phyloP scores from a whole-genome alignment of 352 stramenopile species.

The Globisporangium lucens region DNA sequence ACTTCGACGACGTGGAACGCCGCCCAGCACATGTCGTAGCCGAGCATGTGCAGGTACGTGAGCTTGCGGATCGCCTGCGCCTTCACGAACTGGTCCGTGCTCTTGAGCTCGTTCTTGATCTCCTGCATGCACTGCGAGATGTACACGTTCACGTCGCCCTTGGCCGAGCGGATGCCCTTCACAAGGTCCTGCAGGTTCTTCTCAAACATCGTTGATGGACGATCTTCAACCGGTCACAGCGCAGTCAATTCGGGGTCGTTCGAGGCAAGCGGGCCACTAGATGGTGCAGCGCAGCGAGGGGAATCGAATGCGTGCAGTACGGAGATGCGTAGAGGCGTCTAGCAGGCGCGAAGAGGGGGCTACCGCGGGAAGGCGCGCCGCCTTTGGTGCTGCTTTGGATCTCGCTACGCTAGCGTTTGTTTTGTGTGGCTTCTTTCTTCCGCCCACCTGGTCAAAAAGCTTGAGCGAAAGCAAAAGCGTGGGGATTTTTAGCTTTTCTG shows the following conservation, averaged over 20 bases:
- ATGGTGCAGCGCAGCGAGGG: background rate
- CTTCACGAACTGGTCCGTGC: constrained; percentile 96
- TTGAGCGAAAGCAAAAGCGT: background rate
- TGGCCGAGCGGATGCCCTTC: constrained; percentile 97
- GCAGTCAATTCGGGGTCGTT: constrained; percentile 4
- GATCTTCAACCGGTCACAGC: background rate
- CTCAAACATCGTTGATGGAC: constrained; percentile 91
- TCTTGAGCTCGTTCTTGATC: constrained; percentile 98
- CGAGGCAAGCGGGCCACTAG: background rate
- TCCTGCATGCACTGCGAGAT: constrained; percentile 97
- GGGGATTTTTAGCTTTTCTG: background rate
- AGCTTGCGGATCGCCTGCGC: constrained; percentile 96
- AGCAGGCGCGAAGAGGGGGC: background rate
- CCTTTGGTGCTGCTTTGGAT: constrained; percentile 6
- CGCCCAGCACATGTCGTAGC: constrained; percentile 98
- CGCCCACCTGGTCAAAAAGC: background rate
- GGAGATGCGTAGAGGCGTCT: background rate
- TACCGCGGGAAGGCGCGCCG: constrained; percentile 2
- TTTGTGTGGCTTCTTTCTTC: constrained; percentile 15
- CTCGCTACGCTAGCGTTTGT: constrained; percentile 1
- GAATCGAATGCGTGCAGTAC: background rate
- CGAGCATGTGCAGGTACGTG: constrained; percentile 97
- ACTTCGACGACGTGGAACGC: constrained; percentile 98
- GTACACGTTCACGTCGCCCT: constrained; percentile 94
- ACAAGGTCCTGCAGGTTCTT: constrained; percentile 98